Base-by-base conservation (phyloP, 2,329 filamentous ascomycete genomes). In the Paraconiothyrium sp. region DNA sequence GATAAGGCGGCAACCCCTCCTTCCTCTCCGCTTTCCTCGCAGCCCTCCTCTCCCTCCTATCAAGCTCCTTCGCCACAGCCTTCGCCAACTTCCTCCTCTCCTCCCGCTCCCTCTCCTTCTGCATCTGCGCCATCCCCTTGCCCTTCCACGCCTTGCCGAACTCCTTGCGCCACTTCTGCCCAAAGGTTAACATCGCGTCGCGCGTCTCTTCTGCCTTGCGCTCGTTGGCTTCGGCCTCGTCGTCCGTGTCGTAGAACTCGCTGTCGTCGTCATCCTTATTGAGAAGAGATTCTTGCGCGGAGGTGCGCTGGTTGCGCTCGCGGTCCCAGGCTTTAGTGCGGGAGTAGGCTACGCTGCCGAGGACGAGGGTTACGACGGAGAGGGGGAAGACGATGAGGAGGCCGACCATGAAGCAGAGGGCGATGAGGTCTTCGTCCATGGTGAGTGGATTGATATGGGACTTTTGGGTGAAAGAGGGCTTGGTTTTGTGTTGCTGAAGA, bases 291-390 rank as follows among this genome's bases (percentile, higher is more conserved):
- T 76, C 73, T 54, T 72, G 68, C 22, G 64, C 65, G 47, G 70
- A 62, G 55, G 62, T 51, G 32, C 64, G 63, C 61, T 70, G 68
- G 52, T 67, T 74, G 61, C 72, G 71, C 35, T 63, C 60, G 43
- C 70, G 71, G 62, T 76, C 72, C 73, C 73, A 76, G 27, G 66
- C 66, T 60, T 74, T 74, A 60, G 73, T 75, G 66, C 73, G 73
- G 35, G 64, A 63, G 61, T 75, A 74, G 44, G 73, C 70, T 44
- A 72, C 60, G 61, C 67, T 68, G 54, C 63, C 60, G 4, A 69
- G 72, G 30, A 68, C 67, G 63, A 67, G 54, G 51, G 71, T 55
- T 55, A 72, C 66, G 22, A 68, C 60, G 47, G 69, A 50, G 50
- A 72, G 58, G 24, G 72, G 72, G 30, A 73, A 69, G 11, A 67